Percentiles rank a stretch among this genome's conserved stretches.
Evolutionary conservation across 768 basidiomycete genomes (phyloP).

Genomic region (Rhodosporidiobolus odoratus): DNA sequence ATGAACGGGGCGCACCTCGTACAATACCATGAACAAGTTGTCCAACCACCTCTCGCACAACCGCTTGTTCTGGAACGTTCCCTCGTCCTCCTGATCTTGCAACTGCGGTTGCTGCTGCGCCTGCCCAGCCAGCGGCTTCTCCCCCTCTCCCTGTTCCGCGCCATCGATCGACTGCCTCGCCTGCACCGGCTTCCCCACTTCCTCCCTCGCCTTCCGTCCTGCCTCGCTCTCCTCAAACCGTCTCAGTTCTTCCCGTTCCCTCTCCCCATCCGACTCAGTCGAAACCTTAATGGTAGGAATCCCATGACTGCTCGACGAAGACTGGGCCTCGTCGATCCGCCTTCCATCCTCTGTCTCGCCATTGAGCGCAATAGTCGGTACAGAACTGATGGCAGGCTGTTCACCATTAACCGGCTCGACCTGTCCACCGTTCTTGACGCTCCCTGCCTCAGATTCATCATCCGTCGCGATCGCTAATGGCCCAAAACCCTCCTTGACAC

Average conservation of each 20-base stretch:
- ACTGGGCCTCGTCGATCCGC: constrained; percentile 42
- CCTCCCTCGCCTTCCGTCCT: constrained; percentile 18
- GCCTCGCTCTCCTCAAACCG: constrained; percentile 39
- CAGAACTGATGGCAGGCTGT: constrained; percentile 41
- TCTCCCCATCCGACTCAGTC: constrained; percentile 60
- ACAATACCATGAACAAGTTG: constrained; percentile 95
- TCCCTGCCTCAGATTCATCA: constrained; percentile 42
- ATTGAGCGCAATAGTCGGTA: constrained; percentile 46
- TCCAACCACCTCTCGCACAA: constrained; percentile 97
- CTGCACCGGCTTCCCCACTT: constrained; percentile 31
- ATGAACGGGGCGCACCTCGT: constrained; percentile 62
- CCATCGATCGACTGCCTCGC: constrained; percentile 22
- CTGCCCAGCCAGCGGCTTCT: constrained; percentile 43
- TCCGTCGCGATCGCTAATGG: constrained; percentile 61
- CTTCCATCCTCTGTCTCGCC: constrained; percentile 38
- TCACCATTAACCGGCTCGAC: constrained; percentile 56
- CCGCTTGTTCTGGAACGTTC: constrained; percentile 81
- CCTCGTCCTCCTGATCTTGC: constrained; percentile 38
- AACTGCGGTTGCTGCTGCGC: constrained; percentile 34
- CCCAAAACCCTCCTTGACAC: constrained; percentile 41
- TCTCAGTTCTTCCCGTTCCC: constrained; percentile 53
- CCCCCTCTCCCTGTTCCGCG: constrained; percentile 5
- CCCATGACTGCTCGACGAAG: constrained; percentile 16
- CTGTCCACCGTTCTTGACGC: constrained; percentile 54
- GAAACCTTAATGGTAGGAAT: constrained; percentile 74